Evolutionary conservation across 129 eudicot genomes (phyloP), one percentile per base, ranked within the genome.

Genomic region (Smallanthus sonchifolius): DNA sequence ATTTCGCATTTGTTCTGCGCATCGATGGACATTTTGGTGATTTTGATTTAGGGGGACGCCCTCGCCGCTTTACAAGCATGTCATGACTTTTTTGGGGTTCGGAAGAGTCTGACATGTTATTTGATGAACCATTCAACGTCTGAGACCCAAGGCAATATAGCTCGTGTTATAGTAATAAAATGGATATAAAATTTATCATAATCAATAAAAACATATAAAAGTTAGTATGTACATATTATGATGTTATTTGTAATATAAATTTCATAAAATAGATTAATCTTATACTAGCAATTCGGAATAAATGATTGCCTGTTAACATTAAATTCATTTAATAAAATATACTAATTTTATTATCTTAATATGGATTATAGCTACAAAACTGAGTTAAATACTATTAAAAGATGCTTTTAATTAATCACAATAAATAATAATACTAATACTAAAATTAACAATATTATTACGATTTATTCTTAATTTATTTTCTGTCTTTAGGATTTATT

Each of bases 61-160:
- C 84, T 2, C 66, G 69, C 2, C 77, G 47, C 10, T 80, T 69
- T 49, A 55, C 72, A 13, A 68, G 73, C 78, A 51, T 79, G 57
- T 37, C 65, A 64, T 63, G 48, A 24, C 52, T 5, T 65, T 43
- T 52, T 0, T 40, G 10, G 5, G 69, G 44, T 42, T 40, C 48
- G 4, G 47, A 30, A 39, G 39, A 9, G 8, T 49, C 40, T 8
- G 38, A 38, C 55, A 14, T 61, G 32, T 69, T 61, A 5, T n/a
- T 35, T 17, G 81, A 69, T 59, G 42, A 60, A 8, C 38, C 55
- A 4, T 5, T 34, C 64, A 51, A 5, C 30, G 6, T 6, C 19
- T 60, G 16, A 45, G 9, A 17, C 59, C n/a, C 16, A 11, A 42
- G 3, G 19, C 5, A 62, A 47, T 56, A 30, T 3, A 44, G 1